phyloP scores from a whole-genome alignment of 495 filamentous ascomycete species.

The Penicillium daleae region DNA sequence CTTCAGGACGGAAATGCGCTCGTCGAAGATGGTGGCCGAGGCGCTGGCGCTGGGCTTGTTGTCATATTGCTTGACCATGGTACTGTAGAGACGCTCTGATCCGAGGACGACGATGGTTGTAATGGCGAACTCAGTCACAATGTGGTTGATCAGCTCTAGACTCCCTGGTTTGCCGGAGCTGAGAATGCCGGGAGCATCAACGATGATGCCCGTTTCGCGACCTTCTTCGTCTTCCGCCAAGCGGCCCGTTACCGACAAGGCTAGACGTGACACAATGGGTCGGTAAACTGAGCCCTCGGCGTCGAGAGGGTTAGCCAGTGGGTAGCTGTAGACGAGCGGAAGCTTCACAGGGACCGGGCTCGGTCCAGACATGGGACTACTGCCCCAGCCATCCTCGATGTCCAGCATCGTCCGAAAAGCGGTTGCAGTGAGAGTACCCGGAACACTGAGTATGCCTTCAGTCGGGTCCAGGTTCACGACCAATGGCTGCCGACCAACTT shows the following conservation, averaged over 20 bases:
- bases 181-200: constrained; percentile 81
- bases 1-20: constrained; percentile 72
- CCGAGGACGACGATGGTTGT: constrained; percentile 83
- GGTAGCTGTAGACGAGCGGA: constrained; percentile 91
- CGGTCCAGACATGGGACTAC: constrained; percentile 86
- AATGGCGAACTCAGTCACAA: constrained; percentile 85
- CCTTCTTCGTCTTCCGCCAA: constrained; percentile 76
- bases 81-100: constrained; percentile 77
- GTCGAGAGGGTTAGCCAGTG: constrained; percentile 68
- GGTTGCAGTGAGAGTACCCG: constrained; percentile 82
- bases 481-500: constrained; percentile 74
- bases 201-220: constrained; percentile 73
- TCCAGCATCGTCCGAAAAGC: constrained; percentile 85
- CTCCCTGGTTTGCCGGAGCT: constrained; percentile 60
- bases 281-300: constrained; percentile 74
- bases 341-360: constrained; percentile 86
- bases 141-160: constrained; percentile 78
- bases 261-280: constrained; percentile 74
- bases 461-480: constrained; percentile 85
- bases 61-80: constrained; percentile 74
- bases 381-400: constrained; percentile 89
- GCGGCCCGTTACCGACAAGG: constrained; percentile 75
- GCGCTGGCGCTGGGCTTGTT: constrained; percentile 60
- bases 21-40: constrained; percentile 50
- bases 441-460: constrained; percentile 83